phyloP scores from a whole-genome alignment of 371 early-diverging fungal species.

The Mortierella sp. region DNA sequence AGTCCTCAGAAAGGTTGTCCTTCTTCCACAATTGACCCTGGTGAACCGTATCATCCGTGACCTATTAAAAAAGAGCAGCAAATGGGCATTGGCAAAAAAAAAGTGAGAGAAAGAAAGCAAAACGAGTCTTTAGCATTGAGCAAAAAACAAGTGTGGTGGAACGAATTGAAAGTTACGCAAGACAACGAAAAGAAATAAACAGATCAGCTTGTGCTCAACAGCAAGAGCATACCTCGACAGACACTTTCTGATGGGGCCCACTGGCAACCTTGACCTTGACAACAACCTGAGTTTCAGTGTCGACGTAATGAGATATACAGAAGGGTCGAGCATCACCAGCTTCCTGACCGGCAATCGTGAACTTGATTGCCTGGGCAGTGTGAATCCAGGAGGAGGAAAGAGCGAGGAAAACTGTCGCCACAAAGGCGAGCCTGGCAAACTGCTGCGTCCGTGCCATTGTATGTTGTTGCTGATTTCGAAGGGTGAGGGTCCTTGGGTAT shows the following conservation, averaged over 20 bases:
- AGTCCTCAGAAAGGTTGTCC: conserved; percentile 66
- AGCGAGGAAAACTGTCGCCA: conserved; percentile 30
- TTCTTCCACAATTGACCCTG: conserved; percentile 76
- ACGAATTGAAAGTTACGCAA: not conserved
- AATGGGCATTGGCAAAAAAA: not conserved
- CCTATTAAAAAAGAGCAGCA: conserved; percentile 48
- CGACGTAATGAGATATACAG: conserved; percentile 85
- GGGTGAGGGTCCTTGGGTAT: not conserved
- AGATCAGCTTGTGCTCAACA: not conserved
- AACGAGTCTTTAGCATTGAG: not conserved
- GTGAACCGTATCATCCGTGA: conserved; percentile 72
- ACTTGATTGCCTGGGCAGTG: conserved; percentile 73
- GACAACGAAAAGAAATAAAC: not conserved
- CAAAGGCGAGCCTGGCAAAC: conserved; percentile 40
- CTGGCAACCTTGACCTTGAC: conserved; percentile 77
- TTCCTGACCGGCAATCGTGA: conserved; percentile 75
- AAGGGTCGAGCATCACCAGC: conserved; percentile 55
- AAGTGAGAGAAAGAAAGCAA: not conserved
- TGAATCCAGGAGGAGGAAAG: conserved; percentile 30
- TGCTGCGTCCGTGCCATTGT: conserved; percentile 36
- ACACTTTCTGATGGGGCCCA: conserved; percentile 79
- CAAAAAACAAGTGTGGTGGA: not conserved
- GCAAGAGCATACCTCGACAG: conserved; percentile 69
- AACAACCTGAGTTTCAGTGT: conserved; percentile 79
- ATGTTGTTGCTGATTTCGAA: not conserved